Conservation (phyloP, 2,329 filamentous ascomycete species). For the Fusarium ambrosium region DNA sequence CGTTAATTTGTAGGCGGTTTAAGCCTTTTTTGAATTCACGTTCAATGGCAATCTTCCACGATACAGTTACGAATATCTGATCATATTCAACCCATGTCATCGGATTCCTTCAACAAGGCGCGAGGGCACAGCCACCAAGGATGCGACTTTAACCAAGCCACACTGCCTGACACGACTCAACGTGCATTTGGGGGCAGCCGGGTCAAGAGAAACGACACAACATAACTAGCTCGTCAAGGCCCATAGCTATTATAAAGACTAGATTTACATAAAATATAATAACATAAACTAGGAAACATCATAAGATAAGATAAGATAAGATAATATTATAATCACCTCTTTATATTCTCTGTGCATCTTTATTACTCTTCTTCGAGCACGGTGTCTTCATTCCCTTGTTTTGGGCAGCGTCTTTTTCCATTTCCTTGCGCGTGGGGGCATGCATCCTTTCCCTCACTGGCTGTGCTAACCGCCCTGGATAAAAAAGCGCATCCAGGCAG, state of each 20-base stretch:
- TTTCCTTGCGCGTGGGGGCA: neutral
- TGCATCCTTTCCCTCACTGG: neutral
- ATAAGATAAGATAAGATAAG: neutral
- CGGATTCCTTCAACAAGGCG: neutral
- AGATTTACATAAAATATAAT: neutral
- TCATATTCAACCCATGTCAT: neutral
- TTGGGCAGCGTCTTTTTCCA: neutral
- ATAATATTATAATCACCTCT: too few species aligned
- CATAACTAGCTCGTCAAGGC: neutral
- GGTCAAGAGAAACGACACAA: neutral
- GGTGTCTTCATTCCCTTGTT: neutral
- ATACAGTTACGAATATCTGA: neutral
- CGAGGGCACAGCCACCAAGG: neutral
- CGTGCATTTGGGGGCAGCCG: neutral
- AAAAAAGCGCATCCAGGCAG: neutral
- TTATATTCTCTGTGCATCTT: neutral
- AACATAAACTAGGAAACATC: neutral
- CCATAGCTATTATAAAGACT: neutral
- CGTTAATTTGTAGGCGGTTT: neutral
- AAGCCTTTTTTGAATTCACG: neutral
- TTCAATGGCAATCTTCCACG: too few species aligned
- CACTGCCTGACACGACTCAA: neutral
- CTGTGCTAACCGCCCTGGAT: neutral
- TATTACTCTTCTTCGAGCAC: neutral
- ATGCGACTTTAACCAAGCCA: neutral